Percentiles rank a stretch among this genome's conserved stretches.
Conservation (phyloP, 352 stramenopile species). For the Globisporangium barbulae region DNA sequence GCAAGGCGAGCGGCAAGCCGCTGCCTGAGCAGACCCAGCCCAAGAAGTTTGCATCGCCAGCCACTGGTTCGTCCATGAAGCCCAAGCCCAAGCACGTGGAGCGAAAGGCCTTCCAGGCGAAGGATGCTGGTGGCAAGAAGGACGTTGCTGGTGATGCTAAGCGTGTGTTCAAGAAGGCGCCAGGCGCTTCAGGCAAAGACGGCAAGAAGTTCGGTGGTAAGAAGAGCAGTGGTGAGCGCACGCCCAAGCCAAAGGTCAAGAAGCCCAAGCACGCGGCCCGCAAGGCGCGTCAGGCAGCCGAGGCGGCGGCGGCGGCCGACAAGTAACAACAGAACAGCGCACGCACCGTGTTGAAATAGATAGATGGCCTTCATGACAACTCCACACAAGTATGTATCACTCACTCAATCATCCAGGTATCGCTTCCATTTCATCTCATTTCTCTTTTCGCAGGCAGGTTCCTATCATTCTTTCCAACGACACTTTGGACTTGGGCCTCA, state of each 20-base stretch:
- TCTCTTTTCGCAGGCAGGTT: not conserved
- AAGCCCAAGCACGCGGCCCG: conserved; percentile 73
- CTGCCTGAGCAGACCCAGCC: conserved; percentile 20
- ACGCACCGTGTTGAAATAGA: conserved; percentile 15
- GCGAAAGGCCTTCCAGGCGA: conserved; percentile 40
- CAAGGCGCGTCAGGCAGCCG: conserved; percentile 54
- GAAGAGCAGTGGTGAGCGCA: conserved; percentile 8
- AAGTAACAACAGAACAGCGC: conserved; percentile 22
- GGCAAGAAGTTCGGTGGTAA: conserved; percentile 26
- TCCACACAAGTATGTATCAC: not conserved
- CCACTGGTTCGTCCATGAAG: conserved; percentile 28
- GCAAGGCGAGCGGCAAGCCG: conserved; percentile 15
- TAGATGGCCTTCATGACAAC: not conserved
- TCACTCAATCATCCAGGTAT: not conserved
- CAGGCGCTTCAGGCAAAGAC: not conserved
- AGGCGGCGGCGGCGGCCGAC: conserved; percentile 30
- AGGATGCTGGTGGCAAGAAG: conserved; percentile 13
- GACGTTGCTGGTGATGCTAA: conserved; percentile 7
- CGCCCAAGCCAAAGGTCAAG: conserved; percentile 38
- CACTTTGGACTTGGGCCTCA: not conserved
- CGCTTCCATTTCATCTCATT: too few relatives aligned
- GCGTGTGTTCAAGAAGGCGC: conserved; percentile 13
- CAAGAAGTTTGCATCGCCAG: conserved; percentile 31
- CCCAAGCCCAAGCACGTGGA: conserved; percentile 56
- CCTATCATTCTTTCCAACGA: not conserved